Conservation (phyloP, 2,329 filamentous ascomycete genomes). For the Colletotrichum sp. region DNA sequence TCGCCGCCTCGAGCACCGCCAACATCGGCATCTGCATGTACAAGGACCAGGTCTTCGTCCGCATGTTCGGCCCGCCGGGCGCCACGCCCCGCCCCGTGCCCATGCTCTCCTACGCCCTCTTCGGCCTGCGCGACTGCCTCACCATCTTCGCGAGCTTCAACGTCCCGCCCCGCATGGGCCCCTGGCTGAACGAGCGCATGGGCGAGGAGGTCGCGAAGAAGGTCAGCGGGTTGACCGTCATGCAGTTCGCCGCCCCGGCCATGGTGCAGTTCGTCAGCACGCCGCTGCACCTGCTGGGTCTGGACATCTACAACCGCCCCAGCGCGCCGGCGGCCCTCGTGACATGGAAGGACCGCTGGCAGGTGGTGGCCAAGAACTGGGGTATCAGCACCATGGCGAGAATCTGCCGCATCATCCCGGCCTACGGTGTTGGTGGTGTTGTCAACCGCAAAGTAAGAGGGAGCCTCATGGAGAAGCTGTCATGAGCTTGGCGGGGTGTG, state of each 20-base stretch:
- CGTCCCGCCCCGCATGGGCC: constrained; percentile 79
- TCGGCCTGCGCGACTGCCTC: constrained; percentile 81
- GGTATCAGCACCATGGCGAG: constrained; percentile 73
- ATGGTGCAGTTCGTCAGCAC: constrained; percentile 80
- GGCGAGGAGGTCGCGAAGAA: constrained; percentile 54
- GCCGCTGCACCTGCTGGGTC: constrained; percentile 81
- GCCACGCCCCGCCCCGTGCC: constrained; percentile 63
- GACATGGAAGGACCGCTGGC: constrained; percentile 64
- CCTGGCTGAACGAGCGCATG: constrained; percentile 63
- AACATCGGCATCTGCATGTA: constrained; percentile 88
- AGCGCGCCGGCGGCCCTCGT: constrained; percentile 30
- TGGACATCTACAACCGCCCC: constrained; percentile 85
- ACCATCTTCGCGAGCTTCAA: constrained; percentile 96
- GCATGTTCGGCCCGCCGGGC: constrained; percentile 74
- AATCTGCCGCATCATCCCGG: constrained; percentile 85
- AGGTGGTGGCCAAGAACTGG: constrained; percentile 77
- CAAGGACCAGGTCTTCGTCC: constrained; percentile 87
- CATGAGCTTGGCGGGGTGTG: neutral
- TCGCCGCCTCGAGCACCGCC: constrained; percentile 77
- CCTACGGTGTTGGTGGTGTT: constrained; percentile 87
- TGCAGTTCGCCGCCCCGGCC: constrained; percentile 83
- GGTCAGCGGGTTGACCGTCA: constrained; percentile 63
- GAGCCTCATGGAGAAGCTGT: constrained; percentile 60
- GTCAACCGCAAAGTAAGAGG: constrained; percentile 77
- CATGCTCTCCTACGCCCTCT: constrained; percentile 75